Base-by-base conservation (phyloP, 306 rosid species). In the Alnus glutinosa region DNA sequence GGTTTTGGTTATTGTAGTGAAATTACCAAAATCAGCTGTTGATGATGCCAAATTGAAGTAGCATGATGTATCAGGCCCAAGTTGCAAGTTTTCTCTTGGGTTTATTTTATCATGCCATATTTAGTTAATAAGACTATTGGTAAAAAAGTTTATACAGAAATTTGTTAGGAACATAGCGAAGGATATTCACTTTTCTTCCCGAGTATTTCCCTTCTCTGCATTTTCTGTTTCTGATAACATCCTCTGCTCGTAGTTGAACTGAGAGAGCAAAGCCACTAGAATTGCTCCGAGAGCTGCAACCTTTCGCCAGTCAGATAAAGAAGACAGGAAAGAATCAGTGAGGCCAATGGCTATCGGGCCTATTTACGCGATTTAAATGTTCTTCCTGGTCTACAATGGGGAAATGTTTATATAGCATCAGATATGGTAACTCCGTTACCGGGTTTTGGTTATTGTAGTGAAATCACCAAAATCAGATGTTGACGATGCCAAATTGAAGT, bases 11-110 rank as follows among this genome's bases (percentile, higher is more conserved):
- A 80, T 91, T 86, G 4, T 57, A 89, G 91, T 86, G 67, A 75
- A 77, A 88, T 92, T 82, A 82, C 82, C 78, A 77, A 80, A 76
- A 71, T 80, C 83, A 55, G 71, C 73, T 73, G 52, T 64, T 36
- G 70, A 36, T 15, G 70, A 64, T 64, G 70, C 70, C 46, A 64
- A 64, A 64, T 16, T 16, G 70, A 64, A 64, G 48, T 83, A 23
- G 92, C 91, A 70, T 89, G 94, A 86, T 82, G 85, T 85, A 91
- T 93, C 93, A 89, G 88, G 48, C 90, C 90, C 91, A 84, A 87
- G 93, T 83, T 73, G 62, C 73, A 80, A 90, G 93, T 58, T 80
- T 75, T 59, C 12, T 73, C 93, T 87, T 87, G 91, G 91, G 91
- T 1, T 84, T 91, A 87, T 91, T 83, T 44, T 37, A 83, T 34